phyloP scores from a whole-genome alignment of 2,329 filamentous ascomycete species.

The Trichothecium roseum region DNA sequence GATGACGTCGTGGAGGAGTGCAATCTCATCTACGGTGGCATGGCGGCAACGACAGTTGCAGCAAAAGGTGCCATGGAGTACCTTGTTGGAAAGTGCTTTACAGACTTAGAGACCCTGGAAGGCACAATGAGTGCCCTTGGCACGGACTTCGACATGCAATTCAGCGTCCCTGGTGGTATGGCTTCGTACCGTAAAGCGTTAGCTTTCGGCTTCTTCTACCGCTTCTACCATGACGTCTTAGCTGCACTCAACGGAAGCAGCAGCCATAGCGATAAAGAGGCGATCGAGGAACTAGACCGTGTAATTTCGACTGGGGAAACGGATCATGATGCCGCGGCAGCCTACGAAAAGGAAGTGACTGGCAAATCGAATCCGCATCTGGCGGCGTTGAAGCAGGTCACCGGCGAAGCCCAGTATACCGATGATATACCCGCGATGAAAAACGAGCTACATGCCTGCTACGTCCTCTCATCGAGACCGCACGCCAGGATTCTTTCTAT shows the following conservation, averaged over 20 bases:
- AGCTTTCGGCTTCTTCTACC: slow-evolving; percentile 90
- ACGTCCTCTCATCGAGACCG: slow-evolving; percentile 80
- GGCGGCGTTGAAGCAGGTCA: slow-evolving; percentile 85
- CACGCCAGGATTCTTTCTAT: slow-evolving; percentile 77
- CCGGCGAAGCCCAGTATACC: slow-evolving; percentile 90
- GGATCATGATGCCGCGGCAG: slow-evolving; percentile 62
- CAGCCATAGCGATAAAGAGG: slow-evolving; percentile 55
- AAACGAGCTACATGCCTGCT: slow-evolving; percentile 81
- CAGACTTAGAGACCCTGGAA: slow-evolving; percentile 74
- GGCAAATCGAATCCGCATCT: slow-evolving; percentile 83
- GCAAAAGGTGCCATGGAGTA: slow-evolving; percentile 70
- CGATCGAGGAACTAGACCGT: slow-evolving; percentile 74
- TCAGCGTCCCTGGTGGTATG: slow-evolving; percentile 94
- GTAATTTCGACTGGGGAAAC: slow-evolving; percentile 71
- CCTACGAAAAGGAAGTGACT: slow-evolving; percentile 72
- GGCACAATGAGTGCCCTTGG: slow-evolving; percentile 85
- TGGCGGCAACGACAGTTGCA: slow-evolving; percentile 85
- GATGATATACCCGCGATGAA: slow-evolving; percentile 83
- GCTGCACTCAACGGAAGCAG: slow-evolving; percentile 40
- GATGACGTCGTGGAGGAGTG: slow-evolving; percentile 61
- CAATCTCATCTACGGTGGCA: slow-evolving; percentile 84
- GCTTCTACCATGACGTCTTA: slow-evolving; percentile 87
- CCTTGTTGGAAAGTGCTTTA: slow-evolving; percentile 67
- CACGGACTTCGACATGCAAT: slow-evolving; percentile 77
- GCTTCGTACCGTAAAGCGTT: slow-evolving; percentile 88